These are phyloP conservation scores for Boletales sp. DNA, from an alignment of 768 basidiomycete genomes.

Conservation along the genomic window DNA sequence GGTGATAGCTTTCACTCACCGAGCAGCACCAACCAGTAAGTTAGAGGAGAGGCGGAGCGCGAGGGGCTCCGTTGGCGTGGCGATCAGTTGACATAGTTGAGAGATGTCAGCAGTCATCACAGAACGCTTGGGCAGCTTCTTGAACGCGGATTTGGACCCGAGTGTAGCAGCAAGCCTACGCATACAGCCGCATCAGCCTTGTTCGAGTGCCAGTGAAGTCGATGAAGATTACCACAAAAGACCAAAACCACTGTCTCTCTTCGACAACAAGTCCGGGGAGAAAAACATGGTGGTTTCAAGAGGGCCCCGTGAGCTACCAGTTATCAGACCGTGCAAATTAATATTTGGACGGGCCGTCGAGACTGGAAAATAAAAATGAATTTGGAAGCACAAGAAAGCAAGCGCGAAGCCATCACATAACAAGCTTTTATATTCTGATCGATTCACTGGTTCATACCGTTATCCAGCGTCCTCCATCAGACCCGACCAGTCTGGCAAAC, in stretches of 20 bases:
- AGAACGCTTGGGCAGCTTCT: slow-evolving; percentile 76
- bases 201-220: not conserved
- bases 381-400: slow-evolving; percentile 15
- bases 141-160: slow-evolving; percentile 83
- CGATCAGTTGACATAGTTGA: slow-evolving; percentile 76
- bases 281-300: slow-evolving; percentile 66
- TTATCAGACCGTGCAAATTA: slow-evolving; percentile 3
- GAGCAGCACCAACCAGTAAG: slow-evolving; percentile 83
- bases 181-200: slow-evolving; percentile 9
- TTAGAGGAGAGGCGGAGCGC: slow-evolving; percentile 86
- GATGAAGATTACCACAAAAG: slow-evolving; percentile 62
- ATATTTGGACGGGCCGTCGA: no score
- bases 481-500: slow-evolving; percentile 59
- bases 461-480: slow-evolving; percentile 47
- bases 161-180: slow-evolving; percentile 87
- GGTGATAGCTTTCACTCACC: slow-evolving; percentile 44
- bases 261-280: slow-evolving; percentile 73
- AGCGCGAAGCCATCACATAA: slow-evolving; percentile 17
- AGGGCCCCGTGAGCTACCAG: not conserved
- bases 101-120: slow-evolving; percentile 83
- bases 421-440: not conserved
- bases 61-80: slow-evolving; percentile 80
- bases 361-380: no score
- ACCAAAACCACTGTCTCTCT: slow-evolving; percentile 84
- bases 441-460: slow-evolving; percentile 32